Base-by-base conservation (phyloP, 202 grass and related monocot genomes). In the Panicum virgatum region DNA sequence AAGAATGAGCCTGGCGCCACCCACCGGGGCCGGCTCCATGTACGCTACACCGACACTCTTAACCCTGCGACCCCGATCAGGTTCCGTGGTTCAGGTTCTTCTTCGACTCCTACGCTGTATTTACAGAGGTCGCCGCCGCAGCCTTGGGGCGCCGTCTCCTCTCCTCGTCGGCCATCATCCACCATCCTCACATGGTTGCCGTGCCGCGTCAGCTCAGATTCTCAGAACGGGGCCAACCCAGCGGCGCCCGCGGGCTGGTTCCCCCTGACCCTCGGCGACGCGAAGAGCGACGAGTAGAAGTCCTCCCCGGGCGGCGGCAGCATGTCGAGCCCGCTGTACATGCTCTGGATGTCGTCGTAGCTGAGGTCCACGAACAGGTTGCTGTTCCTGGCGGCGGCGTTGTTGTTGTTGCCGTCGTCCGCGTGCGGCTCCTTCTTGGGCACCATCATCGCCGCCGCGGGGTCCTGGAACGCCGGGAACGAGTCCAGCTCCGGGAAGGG, bases 291-390 rank as follows among this genome's bases (percentile, higher is more conserved):
- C 1, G 80, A 87, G 81, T 83, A 92, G 29, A 80, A 89, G 58
- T 92, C 89, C 51, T 94, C 89, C 37, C 89, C 80, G 0, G 75
- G 16, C 58, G 78, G 16, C 73, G 83, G 82, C 82, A 89, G 69
- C 66, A 90, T 66, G 66, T 85, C 85, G 47, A 93, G 81, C 29
- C 84, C 83, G 27, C 10, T 65, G 69, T 94, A 88, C 82, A 90
- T 78, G 67, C 77, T 85, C 80, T 94, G 92, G 43, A 94, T 89
- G 86, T 94, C 92, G 57, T 94, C 92, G 50, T 89, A 81, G 79
- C 87, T 94, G 48, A 89, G 87, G 81, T 89, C 92, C 46, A 79
- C 26, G 73, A 89, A 94, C 63, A 90, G 75, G 62, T 85, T 19
- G 66, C 58, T 66, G 85, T 74, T 89, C 54, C 43, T 76, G 20